Evolutionary conservation across 768 basidiomycete species (phyloP).

Genomic region (Serendipita vermifera): DNA sequence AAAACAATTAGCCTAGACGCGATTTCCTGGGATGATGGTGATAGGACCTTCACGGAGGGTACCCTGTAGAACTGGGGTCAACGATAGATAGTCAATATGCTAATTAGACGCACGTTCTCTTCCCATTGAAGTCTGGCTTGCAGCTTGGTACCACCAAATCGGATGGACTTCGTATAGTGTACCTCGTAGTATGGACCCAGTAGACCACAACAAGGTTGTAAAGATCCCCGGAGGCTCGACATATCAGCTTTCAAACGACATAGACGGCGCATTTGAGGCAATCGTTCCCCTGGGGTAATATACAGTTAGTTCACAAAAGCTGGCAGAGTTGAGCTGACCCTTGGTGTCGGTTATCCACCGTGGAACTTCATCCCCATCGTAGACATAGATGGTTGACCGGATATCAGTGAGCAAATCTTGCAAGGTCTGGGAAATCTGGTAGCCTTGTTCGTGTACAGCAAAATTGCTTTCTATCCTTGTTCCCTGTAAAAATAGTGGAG

Average conservation of each 20-base stretch:
- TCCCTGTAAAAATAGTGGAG: too few species aligned
- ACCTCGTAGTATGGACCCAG: background rate
- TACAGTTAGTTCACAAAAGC: background rate
- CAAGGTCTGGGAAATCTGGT: background rate
- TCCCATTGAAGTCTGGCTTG: background rate
- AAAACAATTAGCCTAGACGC: too few species aligned
- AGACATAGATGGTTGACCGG: background rate
- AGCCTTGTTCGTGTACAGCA: too few species aligned
- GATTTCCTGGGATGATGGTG: background rate
- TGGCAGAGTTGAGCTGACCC: background rate
- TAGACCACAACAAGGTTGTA: background rate
- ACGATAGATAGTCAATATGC: background rate
- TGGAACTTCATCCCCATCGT: background rate
- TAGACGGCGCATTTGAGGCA: background rate
- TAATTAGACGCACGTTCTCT: background rate
- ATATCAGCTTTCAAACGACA: background rate
- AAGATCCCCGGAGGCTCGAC: background rate
- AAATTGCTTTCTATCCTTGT: background rate
- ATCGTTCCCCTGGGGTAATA: background rate
- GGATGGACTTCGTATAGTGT: background rate
- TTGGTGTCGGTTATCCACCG: background rate
- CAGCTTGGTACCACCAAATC: background rate
- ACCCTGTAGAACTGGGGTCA: background rate
- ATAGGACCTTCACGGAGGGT: background rate
- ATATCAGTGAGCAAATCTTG: background rate